Evolutionary conservation across 2,329 filamentous ascomycete genomes (phyloP).

Genomic region (Periconia macrospinosa): DNA sequence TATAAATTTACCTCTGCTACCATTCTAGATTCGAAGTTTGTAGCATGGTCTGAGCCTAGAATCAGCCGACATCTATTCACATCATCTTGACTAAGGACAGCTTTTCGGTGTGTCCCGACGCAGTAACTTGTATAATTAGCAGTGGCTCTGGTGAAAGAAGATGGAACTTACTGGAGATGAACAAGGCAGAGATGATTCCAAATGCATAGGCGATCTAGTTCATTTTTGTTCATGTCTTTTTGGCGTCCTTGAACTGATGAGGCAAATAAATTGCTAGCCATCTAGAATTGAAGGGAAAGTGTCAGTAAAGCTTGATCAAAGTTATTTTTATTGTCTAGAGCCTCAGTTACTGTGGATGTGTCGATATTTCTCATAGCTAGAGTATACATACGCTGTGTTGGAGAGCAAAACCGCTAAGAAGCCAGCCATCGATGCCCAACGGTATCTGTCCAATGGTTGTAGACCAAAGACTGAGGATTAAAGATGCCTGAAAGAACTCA

Average conservation of each 20-base stretch:
- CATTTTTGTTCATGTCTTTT: slow-evolving; percentile 15
- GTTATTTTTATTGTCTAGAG: background rate
- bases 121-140: slow-evolving; percentile 39
- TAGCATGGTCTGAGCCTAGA: slow-evolving; percentile 42
- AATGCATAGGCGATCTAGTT: slow-evolving; percentile 39
- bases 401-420: slow-evolving; percentile 48
- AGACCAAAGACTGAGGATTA: slow-evolving; percentile 51
- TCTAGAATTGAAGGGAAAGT: background rate
- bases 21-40: slow-evolving; percentile 52
- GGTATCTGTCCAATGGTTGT: slow-evolving; percentile 50
- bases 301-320: background rate
- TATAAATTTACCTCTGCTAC: slow-evolving; percentile 50
- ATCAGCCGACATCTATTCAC: slow-evolving; percentile 44
- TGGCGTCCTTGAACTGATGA: slow-evolving; percentile 6
- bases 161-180: slow-evolving; percentile 43
- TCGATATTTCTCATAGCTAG: too few relatives aligned
- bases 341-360: too few relatives aligned
- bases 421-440: slow-evolving; percentile 51
- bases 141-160: background rate
- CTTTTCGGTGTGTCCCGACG: slow-evolving; percentile 46
- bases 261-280: slow-evolving; percentile 40
- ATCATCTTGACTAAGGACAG: slow-evolving; percentile 42
- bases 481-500: slow-evolving; percentile 48
- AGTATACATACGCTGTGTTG: slow-evolving; percentile 39
- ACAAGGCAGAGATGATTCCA: slow-evolving; percentile 51